These are phyloP conservation scores for Coemansia sp. DNA, from an alignment of 192 early-diverging fungal genomes.

Conservation along the genomic window DNA sequence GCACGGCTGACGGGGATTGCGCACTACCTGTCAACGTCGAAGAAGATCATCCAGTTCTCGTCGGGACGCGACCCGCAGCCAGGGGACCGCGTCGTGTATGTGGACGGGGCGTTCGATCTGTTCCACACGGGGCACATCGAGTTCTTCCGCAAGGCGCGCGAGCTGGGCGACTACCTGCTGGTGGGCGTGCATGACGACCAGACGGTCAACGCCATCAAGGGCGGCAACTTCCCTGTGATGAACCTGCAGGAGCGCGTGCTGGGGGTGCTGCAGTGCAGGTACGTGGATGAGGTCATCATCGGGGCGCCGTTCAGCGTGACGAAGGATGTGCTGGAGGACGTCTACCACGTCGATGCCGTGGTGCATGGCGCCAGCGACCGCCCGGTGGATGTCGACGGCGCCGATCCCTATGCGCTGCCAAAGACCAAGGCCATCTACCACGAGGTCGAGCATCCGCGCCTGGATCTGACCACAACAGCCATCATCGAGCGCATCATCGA, in stretches of 20 bases:
- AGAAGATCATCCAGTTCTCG: conserved; percentile 88
- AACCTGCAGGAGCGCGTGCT: conserved; percentile 93
- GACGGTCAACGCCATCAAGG: conserved; percentile 85
- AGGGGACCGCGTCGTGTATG: conserved; percentile 84
- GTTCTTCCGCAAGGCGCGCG: conserved; percentile 84
- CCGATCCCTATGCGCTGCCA: conserved; percentile 84
- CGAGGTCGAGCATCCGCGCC: conserved; percentile 75
- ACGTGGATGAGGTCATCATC: conserved; percentile 93
- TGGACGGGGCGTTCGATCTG: conserved; percentile 94
- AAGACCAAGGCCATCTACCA: conserved; percentile 76
- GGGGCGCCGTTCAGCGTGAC: conserved; percentile 88
- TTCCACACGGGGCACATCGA: conserved; percentile 97
- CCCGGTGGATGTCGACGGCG: conserved; percentile 69
- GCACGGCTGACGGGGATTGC: conserved; percentile 64
- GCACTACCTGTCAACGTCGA: conserved; percentile 86
- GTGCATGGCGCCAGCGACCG: conserved; percentile 71
- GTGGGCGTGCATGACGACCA: conserved; percentile 94
- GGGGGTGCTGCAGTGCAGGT: conserved; percentile 88
- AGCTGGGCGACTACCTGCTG: conserved; percentile 84
- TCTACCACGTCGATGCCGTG: conserved; percentile 83
- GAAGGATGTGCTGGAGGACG: conserved; percentile 80
- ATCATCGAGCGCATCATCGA: conserved; percentile 91
- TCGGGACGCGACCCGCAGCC: conserved; percentile 73
- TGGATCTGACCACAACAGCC: conserved; percentile 76
- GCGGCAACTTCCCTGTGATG: conserved; percentile 90